Base-by-base conservation (phyloP, 257 asterid genomes). In the Nicotiana paniculata region DNA sequence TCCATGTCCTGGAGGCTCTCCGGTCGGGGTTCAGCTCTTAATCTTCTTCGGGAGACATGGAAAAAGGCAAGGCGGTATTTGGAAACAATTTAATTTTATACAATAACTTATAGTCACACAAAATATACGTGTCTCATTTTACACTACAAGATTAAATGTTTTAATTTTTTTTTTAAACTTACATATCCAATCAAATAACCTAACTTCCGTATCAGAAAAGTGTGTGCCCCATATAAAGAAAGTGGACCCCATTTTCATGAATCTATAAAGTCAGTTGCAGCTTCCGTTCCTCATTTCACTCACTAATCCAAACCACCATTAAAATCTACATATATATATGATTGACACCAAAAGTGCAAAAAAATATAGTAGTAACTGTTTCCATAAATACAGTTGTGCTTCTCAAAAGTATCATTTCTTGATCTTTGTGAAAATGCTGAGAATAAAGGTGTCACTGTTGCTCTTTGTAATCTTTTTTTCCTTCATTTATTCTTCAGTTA, bases 401-500 rank as follows among this genome's bases (percentile, higher is more conserved):
- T 57, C 77, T 69, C 57, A 37, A 48, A n/a, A 17, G 43, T n/a
- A 39, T 39, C 16, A n/a, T 35, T 39, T 16, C 8, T 33, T 16
- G 3, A 39, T 65, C 48, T n/a, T 54, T 72, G n/a, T 46, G 21
- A 21, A 24, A 46, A 46, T 72, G 61, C 26, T 21, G 61, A 72
- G 61, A 13, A 72, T 48, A 21, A 46, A 24, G 46, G 78, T 46
- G 37, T 72, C 61, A 72, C 37, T 46, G 10, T 17, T 72, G 61
- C 61, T 72, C 37, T 43, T 24, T 46, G 6, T 72, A 72, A 7
- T 46, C 2, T 72, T 46, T 6, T 46, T 12, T 24, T 72, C 39
- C 6, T 46, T 72, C 37, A 18, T 24, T 72, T 46, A 12, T 48
- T 72, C 61, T 3, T 24, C 39, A 24, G 91, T 83, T 12, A 83